Base-by-base conservation (phyloP, 352 stramenopile species). In the Phytophthora uliginosa region DNA sequence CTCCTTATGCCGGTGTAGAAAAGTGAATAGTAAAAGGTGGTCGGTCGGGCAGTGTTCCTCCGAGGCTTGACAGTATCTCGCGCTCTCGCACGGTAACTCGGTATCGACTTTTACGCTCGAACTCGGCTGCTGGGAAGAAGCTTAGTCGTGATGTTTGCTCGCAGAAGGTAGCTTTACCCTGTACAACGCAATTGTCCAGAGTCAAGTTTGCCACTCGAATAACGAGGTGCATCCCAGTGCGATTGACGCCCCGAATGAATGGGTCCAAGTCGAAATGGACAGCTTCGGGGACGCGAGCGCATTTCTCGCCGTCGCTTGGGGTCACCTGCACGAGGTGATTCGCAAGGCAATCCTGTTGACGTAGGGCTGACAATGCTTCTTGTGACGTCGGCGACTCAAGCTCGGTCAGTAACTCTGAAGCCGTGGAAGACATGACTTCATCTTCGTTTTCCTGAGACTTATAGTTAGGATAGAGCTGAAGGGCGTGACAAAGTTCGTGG, bases 1-100 rank as follows among this genome's bases (percentile, higher is more conserved):
- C 36, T 42, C 20, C 12, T 70, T 61, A 74, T 36, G 63, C 55
- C 40, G 65, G 74, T 3, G 66, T 81, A 54, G 65, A 69, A 63
- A 81, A 78, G 57, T 76, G 51, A 58, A 73, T 66, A 7, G 56
- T 65, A 45, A 70, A 70, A 13, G 51, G 51, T 57, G 65, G 24
- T 60, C 59, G 58, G 22, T 76, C 69, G 13, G 74, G 74, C 9
- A 81, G 33, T 7, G 65, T 70, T 5, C 59, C 57, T 3, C 74
- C 70, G 45, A 78, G 62, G n/a, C 70, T 81, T 10, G 74, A 74
- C 7, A 74, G 26, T 28, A 81, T 65, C 38, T 81, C 74, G 0
- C 76, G 74, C 18, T 70, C 70, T 38, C 71, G 59, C 10, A 81
- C 70, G 3, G 63, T 51, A 13, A 76, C 59, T 42, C 59, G 31